Evolutionary conservation across 148 eudicot species (phyloP), one percentile per base, ranked within the genome.

Genomic region (Nepenthes mirabilis): DNA sequence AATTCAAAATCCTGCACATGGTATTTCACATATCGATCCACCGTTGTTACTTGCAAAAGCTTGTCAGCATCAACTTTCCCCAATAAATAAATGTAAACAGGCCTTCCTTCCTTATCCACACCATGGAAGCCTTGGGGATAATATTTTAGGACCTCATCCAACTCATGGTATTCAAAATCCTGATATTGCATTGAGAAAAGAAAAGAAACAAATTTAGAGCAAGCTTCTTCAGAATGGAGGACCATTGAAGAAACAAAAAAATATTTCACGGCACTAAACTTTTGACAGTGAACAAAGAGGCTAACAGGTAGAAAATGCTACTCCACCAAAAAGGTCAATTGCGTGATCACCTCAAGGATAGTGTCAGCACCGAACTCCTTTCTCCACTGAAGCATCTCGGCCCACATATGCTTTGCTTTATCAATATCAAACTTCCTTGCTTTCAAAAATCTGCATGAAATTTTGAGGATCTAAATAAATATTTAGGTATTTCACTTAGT

Each of bases 61-160:
- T 81, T 87, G 55, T 64, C 74, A 32, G 89, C 70, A 64, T 91
- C 87, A 71, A 83, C 83, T 71, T 87, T 70, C 56, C 97, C 97
- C 56, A 91, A 65, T 68, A 73, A 79, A 74, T 91, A 88, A 40
- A 91, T 83, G 68, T 87, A 91, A 69, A 91, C 14, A 2, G 97
- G 97, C 66, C 95, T 79, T 67, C 97, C 97, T 32, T 85, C 91
- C 68, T 85, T 91, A 63, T 91, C 97, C 12, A 87, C 81, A 9
- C 97, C 95, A 70, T 90, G 97, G 70, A 87, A 80, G 36, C 95
- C 91, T 62, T 90, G 95, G 33, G 91, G 85, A 58, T 83, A 91
- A 64, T 77, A 73, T 70, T 75, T 67, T 57, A 77, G 57, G 58
- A 91, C 95, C 68, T 91, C 95, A 43, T 78, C 75, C 69, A 87